A percentile compares a stretch with the other conserved stretches of the same genome.
phyloP scores from a whole-genome alignment of 2,329 filamentous ascomycete genomes.

The Nemania sp. region DNA sequence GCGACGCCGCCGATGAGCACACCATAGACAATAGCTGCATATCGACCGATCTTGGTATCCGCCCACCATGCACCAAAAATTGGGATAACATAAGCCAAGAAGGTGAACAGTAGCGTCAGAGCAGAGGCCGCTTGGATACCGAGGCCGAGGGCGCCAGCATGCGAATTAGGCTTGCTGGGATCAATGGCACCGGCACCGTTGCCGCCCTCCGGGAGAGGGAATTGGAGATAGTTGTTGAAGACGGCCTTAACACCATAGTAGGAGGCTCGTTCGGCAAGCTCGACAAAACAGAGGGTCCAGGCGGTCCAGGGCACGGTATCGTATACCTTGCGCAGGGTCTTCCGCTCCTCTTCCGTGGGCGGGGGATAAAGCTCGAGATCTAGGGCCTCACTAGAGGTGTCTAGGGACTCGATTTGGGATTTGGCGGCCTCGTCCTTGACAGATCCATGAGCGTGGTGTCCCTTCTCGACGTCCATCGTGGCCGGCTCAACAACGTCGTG shows the following conservation, averaged over 20 bases:
- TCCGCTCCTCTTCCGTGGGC: conserved; percentile 50
- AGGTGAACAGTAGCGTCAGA: conserved; percentile 49
- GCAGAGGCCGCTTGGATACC: conserved; percentile 53
- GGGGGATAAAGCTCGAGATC: conserved; percentile 38
- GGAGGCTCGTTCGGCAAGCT: conserved; percentile 55
- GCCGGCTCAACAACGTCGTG: conserved; percentile 17
- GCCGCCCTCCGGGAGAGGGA: conserved; percentile 39
- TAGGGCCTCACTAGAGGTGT: conserved; percentile 16
- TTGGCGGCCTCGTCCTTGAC: neutral
- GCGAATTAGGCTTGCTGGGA: conserved; percentile 37
- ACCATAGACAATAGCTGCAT: conserved; percentile 62
- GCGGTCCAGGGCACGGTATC: conserved; percentile 49
- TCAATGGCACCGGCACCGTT: conserved; percentile 46
- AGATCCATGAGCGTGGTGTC: neutral
- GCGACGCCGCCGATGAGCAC: conserved; percentile 63
- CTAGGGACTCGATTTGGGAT: conserved; percentile 19
- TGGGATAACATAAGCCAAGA: conserved; percentile 49
- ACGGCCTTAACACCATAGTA: conserved; percentile 55
- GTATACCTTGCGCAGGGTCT: conserved; percentile 50
- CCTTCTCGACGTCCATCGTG: conserved; percentile 9
- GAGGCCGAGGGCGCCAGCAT: conserved; percentile 43
- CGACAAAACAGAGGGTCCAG: conserved; percentile 53
- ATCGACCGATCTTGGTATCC: conserved; percentile 68
- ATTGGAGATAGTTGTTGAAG: conserved; percentile 60
- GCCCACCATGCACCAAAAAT: conserved; percentile 53